Conservation (phyloP, 2,329 filamentous ascomycete species). For the Boeremia exigua region DNA sequence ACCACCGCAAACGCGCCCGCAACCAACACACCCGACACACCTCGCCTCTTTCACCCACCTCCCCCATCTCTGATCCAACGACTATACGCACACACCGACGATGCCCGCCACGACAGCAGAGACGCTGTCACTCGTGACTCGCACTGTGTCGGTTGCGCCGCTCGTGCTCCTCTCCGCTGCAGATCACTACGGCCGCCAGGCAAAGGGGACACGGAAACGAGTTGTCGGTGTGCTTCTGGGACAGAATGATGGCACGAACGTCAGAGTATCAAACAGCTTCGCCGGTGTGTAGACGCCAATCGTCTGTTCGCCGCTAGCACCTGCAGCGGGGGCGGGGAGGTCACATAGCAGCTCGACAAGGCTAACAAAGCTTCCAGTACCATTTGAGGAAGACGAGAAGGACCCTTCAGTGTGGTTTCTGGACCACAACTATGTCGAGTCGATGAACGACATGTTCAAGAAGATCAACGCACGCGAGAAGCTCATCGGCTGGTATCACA, state of each 20-base stretch:
- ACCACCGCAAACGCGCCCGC: slow-evolving; percentile 27
- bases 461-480: slow-evolving; percentile 99
- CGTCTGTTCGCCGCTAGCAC: slow-evolving; percentile 23
- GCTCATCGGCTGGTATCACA: slow-evolving; percentile 99
- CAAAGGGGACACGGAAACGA: slow-evolving; percentile 84
- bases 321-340: slow-evolving; percentile 6
- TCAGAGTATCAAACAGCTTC: slow-evolving; percentile 98
- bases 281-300: slow-evolving; percentile 68
- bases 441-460: slow-evolving; percentile 99
- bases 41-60: slow-evolving; percentile 3
- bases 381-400: slow-evolving; percentile 98
- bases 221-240: slow-evolving; percentile 94
- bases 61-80: slow-evolving; percentile 4
- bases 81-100: slow-evolving; percentile 23
- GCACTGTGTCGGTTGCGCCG: slow-evolving; percentile 95
- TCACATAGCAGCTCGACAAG: slow-evolving; percentile 2
- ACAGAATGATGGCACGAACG: slow-evolving; percentile 94
- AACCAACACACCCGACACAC: slow-evolving; percentile 21
- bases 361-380: slow-evolving; percentile 65
- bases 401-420: slow-evolving; percentile 99
- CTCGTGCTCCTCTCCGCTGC: slow-evolving; percentile 96
- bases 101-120: slow-evolving; percentile 98
- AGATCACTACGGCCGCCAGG: slow-evolving; percentile 96
- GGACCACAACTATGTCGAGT: slow-evolving; percentile 99
- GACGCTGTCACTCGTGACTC: slow-evolving; percentile 90